These are phyloP conservation scores for Nakazawaea anatomiae DNA, from an alignment of 805 yeast genomes.

Conservation along the genomic window DNA sequence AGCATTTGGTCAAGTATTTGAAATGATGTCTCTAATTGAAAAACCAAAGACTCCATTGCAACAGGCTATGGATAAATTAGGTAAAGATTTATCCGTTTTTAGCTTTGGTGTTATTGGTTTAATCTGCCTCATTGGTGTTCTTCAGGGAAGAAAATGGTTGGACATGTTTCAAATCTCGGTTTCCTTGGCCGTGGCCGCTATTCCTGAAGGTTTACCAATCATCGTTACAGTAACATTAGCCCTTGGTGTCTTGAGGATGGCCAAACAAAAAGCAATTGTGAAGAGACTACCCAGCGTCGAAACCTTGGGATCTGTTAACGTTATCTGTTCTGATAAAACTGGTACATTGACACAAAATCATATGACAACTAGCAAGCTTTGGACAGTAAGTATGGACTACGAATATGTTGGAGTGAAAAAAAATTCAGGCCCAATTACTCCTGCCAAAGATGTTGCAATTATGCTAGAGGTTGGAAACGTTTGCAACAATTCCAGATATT, in stretches of 20 bases:
- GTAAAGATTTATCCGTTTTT: slow-evolving; percentile 80
- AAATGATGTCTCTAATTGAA: slow-evolving; percentile 91
- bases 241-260: slow-evolving; percentile 94
- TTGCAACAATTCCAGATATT: slow-evolving; percentile 70
- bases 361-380: slow-evolving; percentile 80
- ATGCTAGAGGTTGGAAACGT: slow-evolving; percentile 62
- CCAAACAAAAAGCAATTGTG: slow-evolving; percentile 88
- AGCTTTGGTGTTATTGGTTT: slow-evolving; percentile 85
- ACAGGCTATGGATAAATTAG: slow-evolving; percentile 90
- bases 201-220: slow-evolving; percentile 97
- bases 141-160: slow-evolving; percentile 92
- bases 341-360: slow-evolving; percentile 88
- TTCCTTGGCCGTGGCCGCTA: slow-evolving; percentile 97
- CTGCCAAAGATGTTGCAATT: slow-evolving; percentile 45
- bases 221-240: slow-evolving; percentile 97
- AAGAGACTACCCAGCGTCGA: slow-evolving; percentile 93
- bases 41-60: slow-evolving; percentile 98
- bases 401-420: slow-evolving; percentile 37
- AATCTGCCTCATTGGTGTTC: slow-evolving; percentile 84
- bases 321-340: slow-evolving; percentile 87
- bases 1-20: slow-evolving; percentile 91
- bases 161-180: slow-evolving; percentile 98
- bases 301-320: slow-evolving; percentile 91
- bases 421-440: slow-evolving; percentile 31
- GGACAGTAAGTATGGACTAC: slow-evolving; percentile 62